Evolutionary conservation across 2,329 filamentous ascomycete genomes (phyloP), one percentile per base, ranked within the genome.

Genomic region (Aquanectria penicillioides): DNA sequence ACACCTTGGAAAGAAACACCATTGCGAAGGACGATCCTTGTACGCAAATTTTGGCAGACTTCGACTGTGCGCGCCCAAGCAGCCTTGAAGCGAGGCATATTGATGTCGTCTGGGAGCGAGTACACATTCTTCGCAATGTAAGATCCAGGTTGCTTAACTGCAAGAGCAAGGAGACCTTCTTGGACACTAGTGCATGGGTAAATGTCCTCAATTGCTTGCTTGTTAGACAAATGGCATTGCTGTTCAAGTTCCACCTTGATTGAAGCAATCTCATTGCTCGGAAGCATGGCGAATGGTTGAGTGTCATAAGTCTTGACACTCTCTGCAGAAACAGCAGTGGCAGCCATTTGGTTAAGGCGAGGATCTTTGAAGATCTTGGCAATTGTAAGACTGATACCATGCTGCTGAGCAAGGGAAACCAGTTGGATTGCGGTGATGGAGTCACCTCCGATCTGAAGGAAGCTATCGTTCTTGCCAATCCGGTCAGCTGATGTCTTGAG

Each of bases 121-220:
- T 46, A 34, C 20, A 59, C 44, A 17, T 36, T 23, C 41, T 53
- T 51, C 18, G 46, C 49, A 28, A 53, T 50, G 22, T 62, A 62
- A n/a, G 37, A 43, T 13, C 53, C 51, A 31, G 51, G 33, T 15
- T 44, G 56, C 31, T 56, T 56, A 8, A 36, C 37, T 26, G 56
- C 47, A 12, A 59, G 25, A 11, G 41, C 41, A 26, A 46, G 31
- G 6, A 46, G 41, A 20, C 41, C 41, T 13, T 46, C 41, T 13
- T 46, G 41, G 12, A 46, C 18, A 15, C 28, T 46, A 2, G 41
- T 31, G 28, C 41, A 46, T 15, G 41, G 41, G 2, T 33, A 46
- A 22, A 28, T 28, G 12, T 46, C 41, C 12, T 15, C 13, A 15
- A 46, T 46, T 5, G 6, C 26, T 15, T 46, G 6, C 8, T 33